A percentile compares a stretch with the other conserved stretches of the same genome.
Evolutionary conservation across 306 rosid genomes (phyloP).

Genomic region (Mucuna pruriens): DNA sequence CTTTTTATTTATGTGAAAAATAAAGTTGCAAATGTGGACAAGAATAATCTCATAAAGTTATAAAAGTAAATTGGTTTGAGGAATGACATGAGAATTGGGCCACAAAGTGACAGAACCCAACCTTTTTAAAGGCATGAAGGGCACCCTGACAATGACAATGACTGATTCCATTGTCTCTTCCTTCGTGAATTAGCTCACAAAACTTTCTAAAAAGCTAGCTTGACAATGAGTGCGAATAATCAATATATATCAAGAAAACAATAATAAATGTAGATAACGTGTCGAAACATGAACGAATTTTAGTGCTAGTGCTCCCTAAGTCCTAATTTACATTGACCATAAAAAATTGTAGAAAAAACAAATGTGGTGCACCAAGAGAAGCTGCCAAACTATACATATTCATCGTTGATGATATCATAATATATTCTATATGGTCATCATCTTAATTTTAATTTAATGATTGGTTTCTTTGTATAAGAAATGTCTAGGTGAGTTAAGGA

Average conservation of each 20-base stretch:
- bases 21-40: background rate
- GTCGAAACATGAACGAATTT: constrained; percentile 5
- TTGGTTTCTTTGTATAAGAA: background rate
- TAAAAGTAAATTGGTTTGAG: background rate
- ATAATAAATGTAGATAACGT: background rate
- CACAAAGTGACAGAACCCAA: background rate
- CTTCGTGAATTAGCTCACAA: constrained; percentile 19
- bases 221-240: constrained; percentile 28
- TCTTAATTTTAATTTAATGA: background rate
- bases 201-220: constrained; percentile 21
- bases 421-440: background rate
- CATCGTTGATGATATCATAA: background rate
- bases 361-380: background rate
- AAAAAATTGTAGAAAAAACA: background rate
- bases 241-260: background rate
- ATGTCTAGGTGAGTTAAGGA: background rate
- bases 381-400: background rate
- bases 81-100: background rate
- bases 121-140: constrained; percentile 7
- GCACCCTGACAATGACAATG: constrained; percentile 40
- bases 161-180: constrained; percentile 45
- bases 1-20: background rate
- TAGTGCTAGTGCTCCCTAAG: constrained; percentile 19
- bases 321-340: constrained; percentile 10
- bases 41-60: background rate